phyloP scores from a whole-genome alignment of 1,139 yeast genomes.

The Pichia sp. region DNA sequence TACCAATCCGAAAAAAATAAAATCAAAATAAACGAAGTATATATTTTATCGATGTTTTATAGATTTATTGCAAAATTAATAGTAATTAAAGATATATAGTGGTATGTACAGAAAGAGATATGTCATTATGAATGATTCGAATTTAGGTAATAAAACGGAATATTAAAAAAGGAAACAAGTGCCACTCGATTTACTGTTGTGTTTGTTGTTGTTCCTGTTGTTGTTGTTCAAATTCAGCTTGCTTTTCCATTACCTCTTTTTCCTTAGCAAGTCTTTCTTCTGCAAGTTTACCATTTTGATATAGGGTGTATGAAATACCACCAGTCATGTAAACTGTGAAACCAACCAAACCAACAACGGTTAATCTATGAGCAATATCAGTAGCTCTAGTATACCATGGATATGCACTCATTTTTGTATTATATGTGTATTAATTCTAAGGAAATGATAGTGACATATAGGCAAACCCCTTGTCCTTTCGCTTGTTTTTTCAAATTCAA shows the following conservation, averaged over 20 bases:
- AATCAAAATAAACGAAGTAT: slow-evolving; percentile 2
- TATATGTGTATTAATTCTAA: no score
- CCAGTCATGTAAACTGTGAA: slow-evolving; percentile 55
- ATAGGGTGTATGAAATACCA: slow-evolving; percentile 56
- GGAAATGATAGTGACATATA: neutral
- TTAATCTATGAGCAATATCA: slow-evolving; percentile 76
- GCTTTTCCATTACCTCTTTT: slow-evolving; percentile 27
- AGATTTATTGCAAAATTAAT: neutral
- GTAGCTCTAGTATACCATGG: slow-evolving; percentile 74
- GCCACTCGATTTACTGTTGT: neutral
- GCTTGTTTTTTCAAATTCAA: neutral
- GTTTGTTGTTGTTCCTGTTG: slow-evolving; percentile 15
- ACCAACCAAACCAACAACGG: slow-evolving; percentile 74
- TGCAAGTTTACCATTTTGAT: slow-evolving; percentile 47
- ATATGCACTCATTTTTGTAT: slow-evolving; percentile 26
- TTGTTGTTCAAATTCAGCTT: slow-evolving; percentile 17
- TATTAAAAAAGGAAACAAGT: neutral
- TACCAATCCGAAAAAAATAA: neutral
- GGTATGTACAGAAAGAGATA: neutral
- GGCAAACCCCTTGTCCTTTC: neutral
- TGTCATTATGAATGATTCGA: neutral
- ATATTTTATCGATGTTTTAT: neutral
- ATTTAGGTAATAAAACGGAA: neutral
- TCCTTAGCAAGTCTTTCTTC: slow-evolving; percentile 36
- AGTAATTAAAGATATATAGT: neutral